Evolutionary conservation across 1,139 yeast genomes (phyloP).

Genomic region (Suhomyces terraborum): DNA sequence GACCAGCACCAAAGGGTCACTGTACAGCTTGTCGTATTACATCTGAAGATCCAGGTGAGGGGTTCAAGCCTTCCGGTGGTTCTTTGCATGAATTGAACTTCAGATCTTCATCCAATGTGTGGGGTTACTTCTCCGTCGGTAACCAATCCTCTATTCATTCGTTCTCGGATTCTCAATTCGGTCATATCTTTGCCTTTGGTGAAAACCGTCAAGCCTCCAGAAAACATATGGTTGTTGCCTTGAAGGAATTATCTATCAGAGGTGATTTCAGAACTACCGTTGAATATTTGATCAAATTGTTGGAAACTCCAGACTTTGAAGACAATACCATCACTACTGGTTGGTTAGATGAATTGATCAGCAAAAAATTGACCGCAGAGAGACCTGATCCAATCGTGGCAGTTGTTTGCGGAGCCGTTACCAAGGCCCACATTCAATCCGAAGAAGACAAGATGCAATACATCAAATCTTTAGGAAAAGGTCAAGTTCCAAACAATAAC

Average conservation of each 20-base stretch:
- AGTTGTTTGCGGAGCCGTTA: slow-evolving; percentile 95
- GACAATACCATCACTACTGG: slow-evolving; percentile 97
- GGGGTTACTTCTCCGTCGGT: slow-evolving; percentile 99
- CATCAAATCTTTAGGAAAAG: slow-evolving; percentile 77
- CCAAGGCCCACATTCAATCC: slow-evolving; percentile 84
- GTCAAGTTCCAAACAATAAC: slow-evolving; percentile 88
- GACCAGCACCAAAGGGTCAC: slow-evolving; percentile 95
- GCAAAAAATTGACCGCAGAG: slow-evolving; percentile 92
- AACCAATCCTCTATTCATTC: slow-evolving; percentile 97
- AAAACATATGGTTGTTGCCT: slow-evolving; percentile 97
- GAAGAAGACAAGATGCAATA: slow-evolving; percentile 72
- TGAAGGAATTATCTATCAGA: slow-evolving; percentile 92
- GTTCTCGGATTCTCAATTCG: slow-evolving; percentile 96
- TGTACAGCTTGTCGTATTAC: slow-evolving; percentile 99
- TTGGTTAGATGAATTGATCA: slow-evolving; percentile 95
- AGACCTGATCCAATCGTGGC: slow-evolving; percentile 92
- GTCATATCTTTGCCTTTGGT: slow-evolving; percentile 98
- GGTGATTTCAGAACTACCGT: slow-evolving; percentile 99
- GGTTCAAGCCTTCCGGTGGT: slow-evolving; percentile 98
- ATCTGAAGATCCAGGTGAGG: slow-evolving; percentile 98
- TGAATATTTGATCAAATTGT: slow-evolving; percentile 88
- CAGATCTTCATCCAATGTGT: slow-evolving; percentile 94
- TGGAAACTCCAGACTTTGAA: slow-evolving; percentile 96
- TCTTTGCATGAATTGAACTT: slow-evolving; percentile 92
- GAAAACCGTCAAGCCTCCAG: slow-evolving; percentile 97